Conservation (phyloP, 2,329 filamentous ascomycete species). For the Bipolaris sorokiniana region DNA sequence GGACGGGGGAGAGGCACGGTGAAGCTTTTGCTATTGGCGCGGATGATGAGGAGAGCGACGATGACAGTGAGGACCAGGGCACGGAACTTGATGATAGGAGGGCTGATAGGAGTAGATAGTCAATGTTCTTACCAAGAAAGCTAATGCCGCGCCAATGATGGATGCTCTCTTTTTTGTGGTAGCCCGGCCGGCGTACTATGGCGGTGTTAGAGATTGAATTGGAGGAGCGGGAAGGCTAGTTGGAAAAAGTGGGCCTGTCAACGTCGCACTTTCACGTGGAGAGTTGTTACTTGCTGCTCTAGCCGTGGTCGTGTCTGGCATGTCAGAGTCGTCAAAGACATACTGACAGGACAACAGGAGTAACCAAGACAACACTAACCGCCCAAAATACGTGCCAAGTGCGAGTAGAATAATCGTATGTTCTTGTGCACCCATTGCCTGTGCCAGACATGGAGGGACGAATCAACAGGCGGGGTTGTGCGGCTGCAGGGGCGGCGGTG, state of each 20-base stretch:
- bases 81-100: conserved; percentile 28
- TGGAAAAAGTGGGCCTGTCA: conserved; percentile 4
- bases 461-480: conserved; percentile 26
- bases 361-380: neutral
- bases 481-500: conserved; percentile 13
- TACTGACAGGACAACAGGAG: neutral
- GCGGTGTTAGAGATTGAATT: neutral
- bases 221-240: conserved; percentile 9
- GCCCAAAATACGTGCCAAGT: neutral
- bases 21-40: conserved; percentile 16
- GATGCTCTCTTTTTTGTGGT: neutral
- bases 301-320: neutral
- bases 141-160: neutral
- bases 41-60: conserved; percentile 11
- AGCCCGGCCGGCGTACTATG: neutral
- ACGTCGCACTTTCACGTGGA: conserved; percentile 11
- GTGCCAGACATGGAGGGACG: conserved; percentile 11
- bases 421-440: conserved; percentile 11
- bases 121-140: neutral
- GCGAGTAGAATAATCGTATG: neutral
- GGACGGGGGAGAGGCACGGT: conserved; percentile 11
- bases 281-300: conserved; percentile 12
- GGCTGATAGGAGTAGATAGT: conserved; percentile 2
- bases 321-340: conserved; percentile 1
- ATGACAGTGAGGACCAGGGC: neutral